Percentiles rank a stretch among this genome's conserved stretches.
Evolutionary conservation across 305 asterid genomes (phyloP).

Genomic region (Fraxinus latifolia): DNA sequence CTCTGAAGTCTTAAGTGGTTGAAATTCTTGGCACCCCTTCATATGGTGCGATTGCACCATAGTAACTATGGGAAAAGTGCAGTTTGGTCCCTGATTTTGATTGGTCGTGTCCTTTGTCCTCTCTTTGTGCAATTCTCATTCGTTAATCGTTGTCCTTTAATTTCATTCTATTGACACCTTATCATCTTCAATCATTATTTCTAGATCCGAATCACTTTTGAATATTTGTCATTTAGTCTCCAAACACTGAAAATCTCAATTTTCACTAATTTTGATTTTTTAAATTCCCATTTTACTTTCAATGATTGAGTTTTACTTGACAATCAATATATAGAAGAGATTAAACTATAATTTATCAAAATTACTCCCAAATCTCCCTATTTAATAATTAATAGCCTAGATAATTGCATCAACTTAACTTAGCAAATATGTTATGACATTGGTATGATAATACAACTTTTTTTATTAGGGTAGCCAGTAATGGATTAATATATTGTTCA

Average conservation of each 20-base stretch:
- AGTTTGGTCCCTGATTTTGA: neutral
- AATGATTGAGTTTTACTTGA: neutral
- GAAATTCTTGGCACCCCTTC: neutral
- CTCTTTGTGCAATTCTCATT: neutral
- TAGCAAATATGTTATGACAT: neutral
- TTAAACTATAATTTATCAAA: neutral
- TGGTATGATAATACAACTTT: neutral
- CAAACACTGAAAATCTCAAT: neutral
- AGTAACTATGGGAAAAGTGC: neutral
- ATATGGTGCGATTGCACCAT: neutral
- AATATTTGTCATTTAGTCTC: neutral
- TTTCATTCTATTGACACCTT: neutral
- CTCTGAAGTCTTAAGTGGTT: neutral
- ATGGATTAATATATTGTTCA: neutral
- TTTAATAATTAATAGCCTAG: neutral
- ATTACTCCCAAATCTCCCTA: neutral
- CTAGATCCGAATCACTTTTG: neutral
- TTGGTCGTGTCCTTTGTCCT: neutral
- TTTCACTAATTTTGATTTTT: no score
- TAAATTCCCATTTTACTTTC: neutral
- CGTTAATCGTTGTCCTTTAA: neutral
- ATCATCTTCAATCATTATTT: neutral
- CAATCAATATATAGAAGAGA: neutral
- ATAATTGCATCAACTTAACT: neutral
- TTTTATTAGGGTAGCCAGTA: neutral